These are phyloP conservation scores for Globisporangium irregulare DNA, from an alignment of 352 stramenopile genomes.

Conservation along the genomic window DNA sequence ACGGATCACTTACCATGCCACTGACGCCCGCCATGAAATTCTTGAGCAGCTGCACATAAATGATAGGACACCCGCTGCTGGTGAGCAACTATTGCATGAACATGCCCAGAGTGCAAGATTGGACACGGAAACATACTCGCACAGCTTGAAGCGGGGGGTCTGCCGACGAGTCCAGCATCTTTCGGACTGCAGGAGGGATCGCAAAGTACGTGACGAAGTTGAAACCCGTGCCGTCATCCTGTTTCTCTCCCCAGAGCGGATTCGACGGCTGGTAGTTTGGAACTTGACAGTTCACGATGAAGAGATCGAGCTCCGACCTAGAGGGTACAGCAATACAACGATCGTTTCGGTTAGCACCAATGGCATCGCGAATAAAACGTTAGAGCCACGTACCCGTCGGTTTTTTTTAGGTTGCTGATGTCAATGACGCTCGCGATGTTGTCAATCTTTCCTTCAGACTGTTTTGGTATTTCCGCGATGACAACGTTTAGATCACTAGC, in stretches of 20 bases:
- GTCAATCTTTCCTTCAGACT: conserved; percentile 72
- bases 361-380: neutral
- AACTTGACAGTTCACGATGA: conserved; percentile 85
- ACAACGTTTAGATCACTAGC: neutral
- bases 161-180: conserved; percentile 35
- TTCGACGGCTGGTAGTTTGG: conserved; percentile 83
- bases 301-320: conserved; percentile 48
- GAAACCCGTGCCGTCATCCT: conserved; percentile 67
- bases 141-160: conserved; percentile 49
- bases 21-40: conserved; percentile 38
- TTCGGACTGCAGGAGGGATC: conserved; percentile 54
- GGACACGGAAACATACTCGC: conserved; percentile 22
- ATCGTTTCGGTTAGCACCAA: neutral
- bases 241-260: conserved; percentile 76
- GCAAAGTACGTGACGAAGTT: conserved; percentile 84
- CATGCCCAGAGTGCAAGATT: neutral
- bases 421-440: conserved; percentile 74
- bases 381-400: conserved; percentile 19
- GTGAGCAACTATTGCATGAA: neutral
- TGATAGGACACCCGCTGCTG: neutral
- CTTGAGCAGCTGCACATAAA: conserved; percentile 30
- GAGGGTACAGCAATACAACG: neutral
- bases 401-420: conserved; percentile 36
- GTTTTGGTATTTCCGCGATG: neutral
- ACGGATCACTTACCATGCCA: conserved; percentile 21